A percentile compares a stretch with the other conserved stretches of the same genome.
phyloP scores from a whole-genome alignment of 768 basidiomycete genomes.

The Chalciporus chontae region DNA sequence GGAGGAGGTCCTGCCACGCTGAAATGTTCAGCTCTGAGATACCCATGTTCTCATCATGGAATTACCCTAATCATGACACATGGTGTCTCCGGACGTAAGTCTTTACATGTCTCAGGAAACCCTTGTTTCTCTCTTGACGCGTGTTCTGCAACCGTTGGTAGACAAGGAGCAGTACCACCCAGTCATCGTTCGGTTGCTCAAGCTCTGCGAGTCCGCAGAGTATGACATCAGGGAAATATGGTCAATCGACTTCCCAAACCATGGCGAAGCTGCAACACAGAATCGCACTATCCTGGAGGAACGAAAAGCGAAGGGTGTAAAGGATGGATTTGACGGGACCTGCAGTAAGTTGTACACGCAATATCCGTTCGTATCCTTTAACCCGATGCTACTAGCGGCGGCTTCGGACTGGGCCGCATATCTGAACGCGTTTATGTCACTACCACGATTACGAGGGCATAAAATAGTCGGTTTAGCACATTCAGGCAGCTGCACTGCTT shows the following conservation, averaged over 20 bases:
- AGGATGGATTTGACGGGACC: slow-evolving; percentile 4
- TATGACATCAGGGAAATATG: slow-evolving; percentile 31
- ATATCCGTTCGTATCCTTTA: not conserved
- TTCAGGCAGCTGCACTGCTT: slow-evolving; percentile 28
- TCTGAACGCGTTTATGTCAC: slow-evolving; percentile 21
- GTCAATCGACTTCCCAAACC: slow-evolving; percentile 35
- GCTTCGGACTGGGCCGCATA: slow-evolving; percentile 22
- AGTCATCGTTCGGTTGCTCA: slow-evolving; percentile 17
- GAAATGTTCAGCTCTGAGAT: slow-evolving; percentile 23
- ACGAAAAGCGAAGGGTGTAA: slow-evolving; percentile 13
- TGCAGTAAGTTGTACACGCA: slow-evolving; percentile 20
- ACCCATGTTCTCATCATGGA: slow-evolving; percentile 22
- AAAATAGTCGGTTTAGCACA: slow-evolving; percentile 25
- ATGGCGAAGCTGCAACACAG: slow-evolving; percentile 32
- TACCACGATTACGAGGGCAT: slow-evolving; percentile 23
- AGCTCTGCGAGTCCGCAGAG: slow-evolving; percentile 4
- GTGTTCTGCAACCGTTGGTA: not conserved
- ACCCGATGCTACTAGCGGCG: slow-evolving; percentile 8
- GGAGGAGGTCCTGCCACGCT: slow-evolving; percentile 12
- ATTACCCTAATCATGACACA: slow-evolving; percentile 27
- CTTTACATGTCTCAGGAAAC: not conserved
- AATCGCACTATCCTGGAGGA: slow-evolving; percentile 28
- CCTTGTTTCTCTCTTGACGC: not conserved
- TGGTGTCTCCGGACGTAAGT: slow-evolving; percentile 27
- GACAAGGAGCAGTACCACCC: slow-evolving; percentile 31